Base-by-base conservation (phyloP, 2,329 filamentous ascomycete species). In the Fusarium mangiferae region DNA sequence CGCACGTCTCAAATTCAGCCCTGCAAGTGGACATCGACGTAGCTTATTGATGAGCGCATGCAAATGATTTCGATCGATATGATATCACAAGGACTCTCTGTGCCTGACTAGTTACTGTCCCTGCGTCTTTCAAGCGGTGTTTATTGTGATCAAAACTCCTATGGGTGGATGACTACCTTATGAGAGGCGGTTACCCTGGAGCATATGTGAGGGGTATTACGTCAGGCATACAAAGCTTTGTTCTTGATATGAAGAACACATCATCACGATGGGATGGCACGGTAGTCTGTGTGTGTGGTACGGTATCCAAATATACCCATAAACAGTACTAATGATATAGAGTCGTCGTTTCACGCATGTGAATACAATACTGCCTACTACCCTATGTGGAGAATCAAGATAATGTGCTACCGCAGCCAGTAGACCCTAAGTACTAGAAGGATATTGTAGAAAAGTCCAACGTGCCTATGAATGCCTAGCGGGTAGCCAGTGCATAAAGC, bases 1-100 rank as follows among this genome's bases (percentile, higher is more conserved):
- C 73, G 61, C 66, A 69, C 69, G 72, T 75, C 68, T 70, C 72
- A 73, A 58, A 72, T 74, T 49, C 66, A 63, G 64, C 65, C 67
- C 63, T 68, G 69, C 65, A 70, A 52, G 36, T 41, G 44, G 62
- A 66, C 26, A 44, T 39, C 20, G 33, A 35, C 35, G 61, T 66
- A 54, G 62, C 54, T 48, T 33, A 48, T 49, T 76, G 52, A 76
- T 75, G 74, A 66, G 64, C 65, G 44, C n/a, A 41, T 44, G 30
- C 41, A 24, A 44, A 66, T 41, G 24, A 36, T 55, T 61, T 58
- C 28, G 24, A 42, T 68, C 20, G 58, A 56, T 59, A 35, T 62
- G 58, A 56, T 63, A 65, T 66, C 67, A 65, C 64, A 55, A 73
- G 62, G 66, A 52, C 49, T 59, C 42, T 62, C 26, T 41, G 62